Evolutionary conservation across 1,284 basidiomycete genomes (phyloP).

Genomic region (Heterobasidion occidentale): DNA sequence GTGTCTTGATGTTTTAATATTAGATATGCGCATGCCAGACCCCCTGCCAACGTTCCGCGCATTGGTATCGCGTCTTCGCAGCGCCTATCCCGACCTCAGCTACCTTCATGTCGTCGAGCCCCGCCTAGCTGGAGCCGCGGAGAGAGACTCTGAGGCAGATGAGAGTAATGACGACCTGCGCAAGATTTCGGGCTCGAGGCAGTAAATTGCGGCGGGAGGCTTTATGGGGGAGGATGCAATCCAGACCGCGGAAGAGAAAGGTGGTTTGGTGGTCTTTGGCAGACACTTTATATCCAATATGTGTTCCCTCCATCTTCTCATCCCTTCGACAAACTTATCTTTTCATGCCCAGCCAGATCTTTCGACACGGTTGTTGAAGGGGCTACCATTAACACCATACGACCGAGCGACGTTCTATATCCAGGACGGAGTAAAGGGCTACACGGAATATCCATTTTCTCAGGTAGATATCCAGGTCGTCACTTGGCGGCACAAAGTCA

Average conservation of each 20-base stretch:
- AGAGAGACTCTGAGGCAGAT: constrained; percentile 1
- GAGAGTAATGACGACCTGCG: constrained; percentile 20
- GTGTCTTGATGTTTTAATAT: neutral
- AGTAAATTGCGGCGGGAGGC: constrained; percentile 30
- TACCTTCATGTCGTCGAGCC: constrained; percentile 22
- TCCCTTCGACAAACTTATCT: neutral
- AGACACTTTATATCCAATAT: constrained; percentile 37
- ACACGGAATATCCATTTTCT: constrained; percentile 19
- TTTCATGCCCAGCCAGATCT: constrained; percentile 31
- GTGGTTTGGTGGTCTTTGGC: constrained; percentile 33
- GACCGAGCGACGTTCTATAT: constrained; percentile 18
- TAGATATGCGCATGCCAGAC: constrained; percentile 14
- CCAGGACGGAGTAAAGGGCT: constrained; percentile 10
- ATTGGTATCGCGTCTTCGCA: constrained; percentile 1
- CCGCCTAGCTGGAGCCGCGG: constrained; percentile 14
- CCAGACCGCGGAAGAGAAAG: constrained; percentile 18
- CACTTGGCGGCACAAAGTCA: no score
- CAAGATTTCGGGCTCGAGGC: constrained; percentile 14
- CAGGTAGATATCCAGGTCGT: no score
- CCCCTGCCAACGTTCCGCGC: constrained; percentile 3
- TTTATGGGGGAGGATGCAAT: constrained; percentile 14
- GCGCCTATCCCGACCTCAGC: neutral
- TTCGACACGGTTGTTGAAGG: constrained; percentile 21
- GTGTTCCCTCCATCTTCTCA: constrained; percentile 6
- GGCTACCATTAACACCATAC: constrained; percentile 16